Conservation (phyloP, 768 basidiomycete species). For the Mycena venus region DNA sequence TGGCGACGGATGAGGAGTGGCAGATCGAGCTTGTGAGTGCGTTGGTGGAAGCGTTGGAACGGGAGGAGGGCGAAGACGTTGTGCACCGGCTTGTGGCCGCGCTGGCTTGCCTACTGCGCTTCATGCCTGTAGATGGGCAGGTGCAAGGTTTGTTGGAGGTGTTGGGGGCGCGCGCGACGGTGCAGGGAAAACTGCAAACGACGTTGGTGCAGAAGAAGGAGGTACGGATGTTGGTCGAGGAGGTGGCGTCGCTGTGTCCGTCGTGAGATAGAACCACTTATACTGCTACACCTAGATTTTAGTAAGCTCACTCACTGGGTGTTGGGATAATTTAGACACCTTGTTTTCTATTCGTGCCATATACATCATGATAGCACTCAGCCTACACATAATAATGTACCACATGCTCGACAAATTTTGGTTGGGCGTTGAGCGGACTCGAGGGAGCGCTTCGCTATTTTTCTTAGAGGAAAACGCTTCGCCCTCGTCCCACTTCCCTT, state of each 20-base stretch:
- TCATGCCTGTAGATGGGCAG: slow-evolving; percentile 79
- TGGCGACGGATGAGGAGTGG: slow-evolving; percentile 82
- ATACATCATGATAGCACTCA: too few species aligned
- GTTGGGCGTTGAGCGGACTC: too few species aligned
- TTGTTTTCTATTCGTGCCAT: too few species aligned
- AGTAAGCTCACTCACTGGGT: too few species aligned
- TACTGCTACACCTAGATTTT: too few species aligned
- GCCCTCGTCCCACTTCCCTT: too few species aligned
- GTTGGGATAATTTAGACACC: too few species aligned
- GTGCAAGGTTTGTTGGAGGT: slow-evolving; percentile 75
- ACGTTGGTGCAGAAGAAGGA: slow-evolving; percentile 74
- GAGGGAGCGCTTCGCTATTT: too few species aligned
- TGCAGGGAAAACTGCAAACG: slow-evolving; percentile 69
- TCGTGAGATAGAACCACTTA: background rate
- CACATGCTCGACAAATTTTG: too few species aligned
- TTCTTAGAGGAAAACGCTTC: too few species aligned
- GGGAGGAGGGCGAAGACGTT: slow-evolving; percentile 83
- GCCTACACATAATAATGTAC: too few species aligned
- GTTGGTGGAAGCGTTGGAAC: slow-evolving; percentile 83
- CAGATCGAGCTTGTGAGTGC: slow-evolving; percentile 88
- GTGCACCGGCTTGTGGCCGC: slow-evolving; percentile 89
- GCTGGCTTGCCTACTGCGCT: slow-evolving; percentile 79
- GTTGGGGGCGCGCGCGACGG: slow-evolving; percentile 67
- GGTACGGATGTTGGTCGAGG: slow-evolving; percentile 71
- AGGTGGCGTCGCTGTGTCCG: slow-evolving; percentile 58